phyloP scores from a whole-genome alignment of 108 stramenopile species.

The Schizochytrium sp. region DNA sequence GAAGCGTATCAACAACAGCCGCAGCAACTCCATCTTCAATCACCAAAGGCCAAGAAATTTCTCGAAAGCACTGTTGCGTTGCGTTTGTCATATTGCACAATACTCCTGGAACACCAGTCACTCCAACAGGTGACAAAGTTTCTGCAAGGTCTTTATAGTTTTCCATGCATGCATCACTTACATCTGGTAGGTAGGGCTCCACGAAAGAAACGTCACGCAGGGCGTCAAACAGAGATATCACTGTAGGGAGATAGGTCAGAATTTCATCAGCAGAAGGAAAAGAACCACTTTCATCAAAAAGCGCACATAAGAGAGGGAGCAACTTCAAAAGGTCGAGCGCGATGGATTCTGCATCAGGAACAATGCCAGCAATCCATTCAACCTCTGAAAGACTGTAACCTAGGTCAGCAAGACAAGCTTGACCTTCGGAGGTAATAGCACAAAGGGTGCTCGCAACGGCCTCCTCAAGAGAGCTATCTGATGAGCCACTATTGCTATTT shows the following conservation, averaged over 20 bases:
- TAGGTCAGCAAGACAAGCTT: slow-evolving; percentile 40
- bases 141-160: not conserved
- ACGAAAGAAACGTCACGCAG: slow-evolving; percentile 19
- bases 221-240: slow-evolving; percentile 3
- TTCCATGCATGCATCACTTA: slow-evolving; percentile 7
- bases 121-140: not conserved
- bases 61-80: not conserved
- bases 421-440: not conserved
- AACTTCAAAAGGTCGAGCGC: slow-evolving; percentile 45
- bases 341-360: not conserved
- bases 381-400: slow-evolving; percentile 32
- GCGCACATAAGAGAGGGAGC: not conserved
- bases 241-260: slow-evolving; percentile 14
- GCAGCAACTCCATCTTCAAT: slow-evolving; percentile 13
- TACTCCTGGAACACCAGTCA: not conserved
- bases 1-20: slow-evolving; percentile 2
- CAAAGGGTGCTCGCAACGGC: not conserved
- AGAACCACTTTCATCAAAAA: not conserved
- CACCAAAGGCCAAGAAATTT: not conserved
- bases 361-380: slow-evolving; percentile 31
- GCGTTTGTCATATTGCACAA: slow-evolving; percentile 33
- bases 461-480: slow-evolving; percentile 1
- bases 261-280: slow-evolving; percentile 29
- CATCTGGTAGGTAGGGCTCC: slow-evolving; percentile 33
- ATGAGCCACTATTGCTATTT: not conserved